Evolutionary conservation across 2,329 filamentous ascomycete genomes (phyloP).

Genomic region (Beauveria sp.): DNA sequence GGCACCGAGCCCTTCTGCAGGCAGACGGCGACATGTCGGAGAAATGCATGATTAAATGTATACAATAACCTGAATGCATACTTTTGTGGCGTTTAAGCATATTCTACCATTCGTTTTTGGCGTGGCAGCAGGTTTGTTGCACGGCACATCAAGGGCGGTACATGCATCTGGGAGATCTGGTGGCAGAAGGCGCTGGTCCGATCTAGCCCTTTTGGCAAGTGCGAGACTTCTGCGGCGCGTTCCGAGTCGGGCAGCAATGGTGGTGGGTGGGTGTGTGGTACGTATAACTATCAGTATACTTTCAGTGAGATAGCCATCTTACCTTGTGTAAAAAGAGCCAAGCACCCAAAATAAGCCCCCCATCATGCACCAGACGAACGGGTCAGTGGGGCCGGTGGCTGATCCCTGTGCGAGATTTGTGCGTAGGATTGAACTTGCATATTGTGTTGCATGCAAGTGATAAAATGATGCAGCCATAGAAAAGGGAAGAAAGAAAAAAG

Average conservation of each 20-base stretch:
- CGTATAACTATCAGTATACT: too few species aligned
- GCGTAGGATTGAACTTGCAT: neutral
- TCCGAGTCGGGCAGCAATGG: neutral
- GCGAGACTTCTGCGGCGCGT: neutral
- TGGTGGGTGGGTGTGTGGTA: too few species aligned
- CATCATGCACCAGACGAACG: neutral
- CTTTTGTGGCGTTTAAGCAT: too few species aligned
- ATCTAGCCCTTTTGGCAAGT: neutral
- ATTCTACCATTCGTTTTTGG: too few species aligned
- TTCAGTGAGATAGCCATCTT: too few species aligned
- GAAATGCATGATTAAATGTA: neutral
- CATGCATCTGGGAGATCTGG: neutral
- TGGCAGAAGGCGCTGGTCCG: neutral
- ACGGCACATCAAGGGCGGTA: neutral
- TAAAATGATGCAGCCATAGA: neutral
- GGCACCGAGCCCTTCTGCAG: neutral
- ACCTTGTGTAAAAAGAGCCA: too few species aligned
- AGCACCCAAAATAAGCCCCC: too few species aligned
- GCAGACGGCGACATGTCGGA: neutral
- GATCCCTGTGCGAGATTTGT: constrained; percentile 6
- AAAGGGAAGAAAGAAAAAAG: neutral
- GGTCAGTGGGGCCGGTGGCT: neutral
- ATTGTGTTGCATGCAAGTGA: neutral
- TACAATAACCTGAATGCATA: too few species aligned
- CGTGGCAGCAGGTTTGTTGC: neutral